Percentiles rank a stretch among this genome's conserved stretches.
Evolutionary conservation across 2,329 filamentous ascomycete genomes (phyloP).

Genomic region (Penicillium sp.): DNA sequence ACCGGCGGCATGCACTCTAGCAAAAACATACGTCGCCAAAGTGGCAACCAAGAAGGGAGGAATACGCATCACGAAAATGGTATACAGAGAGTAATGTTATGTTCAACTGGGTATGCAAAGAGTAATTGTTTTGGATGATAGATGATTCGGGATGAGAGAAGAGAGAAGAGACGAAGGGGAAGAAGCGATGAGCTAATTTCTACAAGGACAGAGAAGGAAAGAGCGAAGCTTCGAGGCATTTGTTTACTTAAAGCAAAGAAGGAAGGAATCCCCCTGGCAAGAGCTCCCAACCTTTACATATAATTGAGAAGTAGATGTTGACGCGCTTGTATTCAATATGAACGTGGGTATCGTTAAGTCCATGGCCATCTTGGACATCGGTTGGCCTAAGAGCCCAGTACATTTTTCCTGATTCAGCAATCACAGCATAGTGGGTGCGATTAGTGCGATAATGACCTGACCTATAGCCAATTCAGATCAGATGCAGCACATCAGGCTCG

Average conservation of each 20-base stretch:
- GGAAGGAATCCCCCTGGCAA: neutral
- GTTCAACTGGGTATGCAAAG: constrained; percentile 1
- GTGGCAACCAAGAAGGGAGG: neutral
- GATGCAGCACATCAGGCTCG: neutral
- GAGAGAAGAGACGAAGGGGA: neutral
- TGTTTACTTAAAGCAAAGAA: neutral
- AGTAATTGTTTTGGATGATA: neutral
- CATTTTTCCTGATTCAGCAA: neutral
- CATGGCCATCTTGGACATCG: constrained; percentile 3
- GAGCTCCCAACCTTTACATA: neutral
- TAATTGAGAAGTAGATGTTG: neutral
- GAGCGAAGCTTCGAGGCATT: neutral
- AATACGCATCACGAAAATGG: constrained; percentile 1
- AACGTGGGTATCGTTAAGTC: constrained; percentile 25
- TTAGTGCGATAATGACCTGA: neutral
- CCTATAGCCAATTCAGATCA: neutral
- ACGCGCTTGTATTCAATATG: constrained; percentile 9
- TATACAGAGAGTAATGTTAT: constrained; percentile 3
- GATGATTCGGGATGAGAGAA: neutral
- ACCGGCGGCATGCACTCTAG: neutral
- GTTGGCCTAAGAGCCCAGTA: neutral
- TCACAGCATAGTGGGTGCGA: neutral
- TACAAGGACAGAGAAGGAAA: neutral
- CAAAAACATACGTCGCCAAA: constrained; percentile 12
- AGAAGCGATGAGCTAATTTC: neutral